A percentile compares a stretch with the other conserved stretches of the same genome.
Evolutionary conservation across 768 basidiomycete species (phyloP).

Genomic region (Lactarius hatsudake): DNA sequence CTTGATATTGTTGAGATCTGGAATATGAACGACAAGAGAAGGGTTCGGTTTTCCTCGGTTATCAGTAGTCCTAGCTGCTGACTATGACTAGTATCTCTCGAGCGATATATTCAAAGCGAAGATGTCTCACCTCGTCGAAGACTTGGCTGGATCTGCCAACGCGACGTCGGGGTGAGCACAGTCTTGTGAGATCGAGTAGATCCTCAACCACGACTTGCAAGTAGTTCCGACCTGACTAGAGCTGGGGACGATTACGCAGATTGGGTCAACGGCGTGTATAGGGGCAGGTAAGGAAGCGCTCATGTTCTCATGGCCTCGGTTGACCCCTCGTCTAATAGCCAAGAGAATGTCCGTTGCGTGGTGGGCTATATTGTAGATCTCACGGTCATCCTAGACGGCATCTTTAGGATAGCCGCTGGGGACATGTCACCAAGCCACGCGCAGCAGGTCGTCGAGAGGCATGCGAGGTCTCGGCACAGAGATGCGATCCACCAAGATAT

Average conservation of each 20-base stretch:
- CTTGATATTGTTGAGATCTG: slow-evolving; percentile 4
- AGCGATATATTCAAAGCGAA: background rate
- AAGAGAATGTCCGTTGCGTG: slow-evolving; percentile 2
- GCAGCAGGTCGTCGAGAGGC: background rate
- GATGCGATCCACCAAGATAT: background rate
- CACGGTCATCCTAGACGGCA: background rate
- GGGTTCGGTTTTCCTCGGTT: background rate
- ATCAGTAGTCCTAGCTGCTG: background rate
- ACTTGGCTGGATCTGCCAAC: background rate
- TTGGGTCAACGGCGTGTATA: slow-evolving; percentile 2
- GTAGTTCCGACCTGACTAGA: background rate
- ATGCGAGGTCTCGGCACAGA: background rate
- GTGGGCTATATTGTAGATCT: slow-evolving; percentile 18
- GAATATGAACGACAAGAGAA: slow-evolving; percentile 7
- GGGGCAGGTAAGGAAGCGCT: background rate
- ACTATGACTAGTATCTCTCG: slow-evolving; percentile 8
- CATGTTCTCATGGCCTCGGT: too few species aligned
- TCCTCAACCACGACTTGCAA: background rate
- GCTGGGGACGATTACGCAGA: background rate
- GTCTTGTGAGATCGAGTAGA: background rate
- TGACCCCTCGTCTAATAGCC: background rate
- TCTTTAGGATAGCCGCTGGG: background rate
- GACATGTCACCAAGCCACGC: background rate
- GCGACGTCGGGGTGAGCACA: background rate
- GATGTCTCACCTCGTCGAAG: slow-evolving; percentile 3